Percentiles rank a stretch among this genome's conserved stretches.
Evolutionary conservation across 345 rosid species (phyloP).

Genomic region (Salix caprea): DNA sequence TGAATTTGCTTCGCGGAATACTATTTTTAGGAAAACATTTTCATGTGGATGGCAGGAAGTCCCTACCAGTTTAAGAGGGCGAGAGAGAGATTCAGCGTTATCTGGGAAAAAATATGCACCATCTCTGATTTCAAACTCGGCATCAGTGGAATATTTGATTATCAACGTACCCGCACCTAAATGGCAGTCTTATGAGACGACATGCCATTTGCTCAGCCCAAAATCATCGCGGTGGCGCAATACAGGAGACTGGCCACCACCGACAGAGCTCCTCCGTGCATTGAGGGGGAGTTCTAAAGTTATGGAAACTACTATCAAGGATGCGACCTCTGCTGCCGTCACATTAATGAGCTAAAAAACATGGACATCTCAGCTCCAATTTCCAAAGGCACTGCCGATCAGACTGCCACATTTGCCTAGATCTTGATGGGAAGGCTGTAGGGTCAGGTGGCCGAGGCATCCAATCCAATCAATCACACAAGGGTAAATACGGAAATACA

Average conservation of each 20-base stretch:
- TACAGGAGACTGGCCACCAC: neutral
- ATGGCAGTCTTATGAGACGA: neutral
- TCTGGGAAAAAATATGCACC: neutral
- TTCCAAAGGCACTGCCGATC: slow-evolving; percentile 15
- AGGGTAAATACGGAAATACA: neutral
- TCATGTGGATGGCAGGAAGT: slow-evolving; percentile 23
- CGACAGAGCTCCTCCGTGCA: neutral
- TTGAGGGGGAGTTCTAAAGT: neutral
- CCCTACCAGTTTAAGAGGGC: slow-evolving; percentile 13
- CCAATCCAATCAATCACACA: neutral
- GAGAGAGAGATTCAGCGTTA: neutral
- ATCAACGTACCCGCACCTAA: neutral
- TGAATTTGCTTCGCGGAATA: slow-evolving; percentile 22
- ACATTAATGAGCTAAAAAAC: slow-evolving; percentile 8
- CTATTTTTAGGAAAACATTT: neutral
- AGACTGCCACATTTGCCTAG: neutral
- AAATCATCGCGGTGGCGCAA: neutral
- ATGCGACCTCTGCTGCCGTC: slow-evolving; percentile 4
- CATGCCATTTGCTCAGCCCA: neutral
- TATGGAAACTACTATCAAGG: neutral
- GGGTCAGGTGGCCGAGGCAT: neutral
- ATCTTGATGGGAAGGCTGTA: neutral
- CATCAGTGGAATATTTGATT: slow-evolving; percentile 35
- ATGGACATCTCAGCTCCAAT: slow-evolving; percentile 22
- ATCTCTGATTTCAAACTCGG: slow-evolving; percentile 9